These are phyloP conservation scores for Talaromyces stipitatus DNA, from an alignment of 495 filamentous ascomycete genomes.

Conservation along the genomic window DNA sequence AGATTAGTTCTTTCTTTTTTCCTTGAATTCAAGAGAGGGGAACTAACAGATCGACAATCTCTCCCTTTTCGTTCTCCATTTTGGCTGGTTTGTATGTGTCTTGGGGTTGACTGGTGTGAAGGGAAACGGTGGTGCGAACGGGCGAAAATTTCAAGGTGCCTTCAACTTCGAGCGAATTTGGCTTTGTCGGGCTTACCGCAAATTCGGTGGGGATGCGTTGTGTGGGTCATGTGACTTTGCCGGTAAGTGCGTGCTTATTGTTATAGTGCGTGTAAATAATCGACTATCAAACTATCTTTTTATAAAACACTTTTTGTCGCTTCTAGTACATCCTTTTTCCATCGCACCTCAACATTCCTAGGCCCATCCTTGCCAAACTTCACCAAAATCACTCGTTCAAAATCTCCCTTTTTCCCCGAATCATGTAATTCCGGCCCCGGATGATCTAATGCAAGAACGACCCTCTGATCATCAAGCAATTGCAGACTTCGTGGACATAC, in stretches of 20 bases:
- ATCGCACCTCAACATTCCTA: conserved; percentile 46
- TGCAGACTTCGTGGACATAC: conserved; percentile 62
- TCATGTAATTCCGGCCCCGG: conserved; percentile 64
- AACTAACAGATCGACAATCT: conserved; percentile 95
- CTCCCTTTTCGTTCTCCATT: conserved; percentile 98
- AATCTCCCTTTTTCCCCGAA: conserved; percentile 56
- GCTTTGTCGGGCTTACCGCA: conserved; percentile 7
- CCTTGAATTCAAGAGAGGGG: not conserved
- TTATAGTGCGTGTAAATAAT: not conserved
- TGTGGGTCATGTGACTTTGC: conserved; percentile 45
- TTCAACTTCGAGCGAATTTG: conserved; percentile 8
- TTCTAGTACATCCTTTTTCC: conserved; percentile 41
- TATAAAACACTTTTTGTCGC: conserved; percentile 25
- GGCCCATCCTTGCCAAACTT: conserved; percentile 50
- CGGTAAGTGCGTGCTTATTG: not conserved
- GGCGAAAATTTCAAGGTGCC: conserved; percentile 3
- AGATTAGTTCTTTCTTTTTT: not conserved
- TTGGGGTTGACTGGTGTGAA: conserved; percentile 12
- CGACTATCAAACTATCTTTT: not conserved
- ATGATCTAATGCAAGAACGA: conserved; percentile 60
- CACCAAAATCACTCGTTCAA: conserved; percentile 66
- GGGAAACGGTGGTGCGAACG: not conserved
- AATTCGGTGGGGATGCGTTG: conserved; percentile 9
- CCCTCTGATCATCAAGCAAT: conserved; percentile 46
- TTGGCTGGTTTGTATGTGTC: conserved; percentile 41